Evolutionary conservation across 2,329 filamentous ascomycete genomes (phyloP), one percentile per base, ranked within the genome.

Genomic region (Aaosphaeria pasadenensis): DNA sequence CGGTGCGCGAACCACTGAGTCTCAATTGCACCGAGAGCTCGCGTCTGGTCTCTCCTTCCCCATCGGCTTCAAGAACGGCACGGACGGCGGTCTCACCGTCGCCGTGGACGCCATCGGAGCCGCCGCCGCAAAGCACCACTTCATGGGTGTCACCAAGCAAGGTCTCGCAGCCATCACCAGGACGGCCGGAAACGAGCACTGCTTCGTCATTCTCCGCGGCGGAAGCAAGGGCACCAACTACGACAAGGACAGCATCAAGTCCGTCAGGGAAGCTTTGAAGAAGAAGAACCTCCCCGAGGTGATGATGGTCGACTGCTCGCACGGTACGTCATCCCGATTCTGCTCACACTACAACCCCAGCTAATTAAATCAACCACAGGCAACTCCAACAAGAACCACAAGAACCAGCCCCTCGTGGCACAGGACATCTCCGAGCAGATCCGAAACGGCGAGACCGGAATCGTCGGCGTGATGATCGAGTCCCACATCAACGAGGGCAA

Each of bases 11-110:
- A 99, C 94, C 39, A 99, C 94, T 43, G 94, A 99, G 77, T 94
- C 88, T 47, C 94, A 99, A 76, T 80, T 97, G 57, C 94, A 99
- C 76, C 87, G 94, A 55, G 94, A 99, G 77, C 83, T 99, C 54
- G 94, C 94, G 5, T 95, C 89, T 30, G 94, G 94, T 60, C 81
- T 97, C 46, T 95, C 89, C 49, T 97, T 96, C 86, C 94, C 94
- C 24, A 91, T 99, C 58, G 94, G 94, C 50, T 99, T 96, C 87
- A 99, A 99, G 84, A 99, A 99, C 74, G 94, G 94, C 53, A 99
- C 94, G 28, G 94, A 99, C 64, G 94, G 94, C 39, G 90, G 87
- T 60, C 77, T 99, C 48, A 85, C 84, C 30, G 91, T 97, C 17
- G 91, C 92, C 17, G 95, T 97, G 62, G 94, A 99, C 69, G 94